Conservation (phyloP, 2,329 filamentous ascomycete species). For the Ophiosphaerella narmari region DNA sequence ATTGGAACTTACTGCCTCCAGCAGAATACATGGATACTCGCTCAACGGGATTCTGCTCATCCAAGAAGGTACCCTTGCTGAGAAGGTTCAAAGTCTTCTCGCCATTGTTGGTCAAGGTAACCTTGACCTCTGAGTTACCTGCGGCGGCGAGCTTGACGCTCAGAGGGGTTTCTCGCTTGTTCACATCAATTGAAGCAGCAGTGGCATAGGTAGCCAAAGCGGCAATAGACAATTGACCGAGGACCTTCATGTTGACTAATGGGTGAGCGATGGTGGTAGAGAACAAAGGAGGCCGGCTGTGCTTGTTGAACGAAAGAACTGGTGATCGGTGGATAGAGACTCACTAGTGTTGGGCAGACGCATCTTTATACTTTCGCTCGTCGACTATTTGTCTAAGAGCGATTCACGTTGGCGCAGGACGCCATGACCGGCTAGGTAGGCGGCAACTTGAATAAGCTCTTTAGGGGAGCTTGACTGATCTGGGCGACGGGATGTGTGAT, state of each 20-base stretch:
- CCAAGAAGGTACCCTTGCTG: conserved; percentile 60
- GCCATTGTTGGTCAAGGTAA: conserved; percentile 60
- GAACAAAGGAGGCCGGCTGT: conserved; percentile 6
- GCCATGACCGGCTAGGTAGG: conserved; percentile 11
- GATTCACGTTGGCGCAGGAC: background rate
- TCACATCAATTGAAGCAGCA: conserved; percentile 32
- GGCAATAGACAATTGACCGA: conserved; percentile 32
- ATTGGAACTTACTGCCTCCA: conserved; percentile 44
- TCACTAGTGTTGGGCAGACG: conserved; percentile 5
- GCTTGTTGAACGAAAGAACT: conserved; percentile 16
- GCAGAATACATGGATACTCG: conserved; percentile 58
- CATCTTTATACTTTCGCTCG: conserved; percentile 28
- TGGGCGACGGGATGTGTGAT: conserved; percentile 23
- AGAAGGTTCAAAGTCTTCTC: conserved; percentile 56
- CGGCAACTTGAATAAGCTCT: conserved; percentile 20
- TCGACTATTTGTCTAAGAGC: conserved; percentile 5
- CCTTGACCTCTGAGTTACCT: conserved; percentile 60
- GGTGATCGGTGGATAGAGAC: conserved; percentile 25
- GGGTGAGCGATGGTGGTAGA: conserved; percentile 7
- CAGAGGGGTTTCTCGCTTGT: conserved; percentile 42
- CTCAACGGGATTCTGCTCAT: conserved; percentile 55
- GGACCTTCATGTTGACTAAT: conserved; percentile 32
- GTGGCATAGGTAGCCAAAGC: conserved; percentile 33
- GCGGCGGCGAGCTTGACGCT: conserved; percentile 51
- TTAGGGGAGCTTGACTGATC: conserved; percentile 26